These are phyloP conservation scores for Elaeis guineensis DNA, from an alignment of 176 grass and related monocot genomes.

Conservation along the genomic window DNA sequence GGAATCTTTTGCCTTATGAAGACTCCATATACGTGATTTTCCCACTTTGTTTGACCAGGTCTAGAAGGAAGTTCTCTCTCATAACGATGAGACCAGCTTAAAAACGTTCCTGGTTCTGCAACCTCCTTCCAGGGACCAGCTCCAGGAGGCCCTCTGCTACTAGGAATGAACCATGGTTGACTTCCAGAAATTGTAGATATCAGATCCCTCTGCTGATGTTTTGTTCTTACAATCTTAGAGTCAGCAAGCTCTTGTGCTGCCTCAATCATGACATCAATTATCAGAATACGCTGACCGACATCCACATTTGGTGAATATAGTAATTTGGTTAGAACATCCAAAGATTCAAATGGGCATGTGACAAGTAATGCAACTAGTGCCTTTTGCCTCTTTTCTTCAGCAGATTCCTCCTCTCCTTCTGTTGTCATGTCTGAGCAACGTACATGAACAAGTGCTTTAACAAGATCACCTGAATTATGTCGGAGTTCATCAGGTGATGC, in stretches of 20 bases:
- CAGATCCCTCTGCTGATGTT: constrained; percentile 33
- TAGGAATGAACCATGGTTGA: constrained; percentile 77
- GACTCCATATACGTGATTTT: constrained; percentile 90
- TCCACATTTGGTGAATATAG: constrained; percentile 85
- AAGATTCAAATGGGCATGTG: constrained; percentile 71
- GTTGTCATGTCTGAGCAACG: constrained; percentile 68
- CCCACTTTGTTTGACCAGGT: constrained; percentile 68
- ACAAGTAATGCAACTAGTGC: constrained; percentile 75
- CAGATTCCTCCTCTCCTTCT: constrained; percentile 91
- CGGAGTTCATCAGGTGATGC: constrained; percentile 72
- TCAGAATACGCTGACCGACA: constrained; percentile 75
- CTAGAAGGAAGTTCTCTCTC: constrained; percentile 91
- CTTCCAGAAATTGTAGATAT: constrained; percentile 51
- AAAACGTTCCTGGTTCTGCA: constrained; percentile 49
- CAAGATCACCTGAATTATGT: constrained; percentile 70
- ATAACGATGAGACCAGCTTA: constrained; percentile 72
- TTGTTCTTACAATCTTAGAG: constrained; percentile 45
- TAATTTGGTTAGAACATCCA: constrained; percentile 74
- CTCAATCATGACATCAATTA: constrained; percentile 93
- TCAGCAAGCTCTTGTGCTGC: constrained; percentile 83
- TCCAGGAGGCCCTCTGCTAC: constrained; percentile 46
- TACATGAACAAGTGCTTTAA: constrained; percentile 74
- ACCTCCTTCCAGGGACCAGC: constrained; percentile 87
- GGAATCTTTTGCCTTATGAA: constrained; percentile 48
- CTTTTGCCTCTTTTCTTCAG: constrained; percentile 86